Percentiles rank a stretch among this genome's conserved stretches.
Conservation (phyloP, 2,329 filamentous ascomycete species). For the Cordyceps cicadae region DNA sequence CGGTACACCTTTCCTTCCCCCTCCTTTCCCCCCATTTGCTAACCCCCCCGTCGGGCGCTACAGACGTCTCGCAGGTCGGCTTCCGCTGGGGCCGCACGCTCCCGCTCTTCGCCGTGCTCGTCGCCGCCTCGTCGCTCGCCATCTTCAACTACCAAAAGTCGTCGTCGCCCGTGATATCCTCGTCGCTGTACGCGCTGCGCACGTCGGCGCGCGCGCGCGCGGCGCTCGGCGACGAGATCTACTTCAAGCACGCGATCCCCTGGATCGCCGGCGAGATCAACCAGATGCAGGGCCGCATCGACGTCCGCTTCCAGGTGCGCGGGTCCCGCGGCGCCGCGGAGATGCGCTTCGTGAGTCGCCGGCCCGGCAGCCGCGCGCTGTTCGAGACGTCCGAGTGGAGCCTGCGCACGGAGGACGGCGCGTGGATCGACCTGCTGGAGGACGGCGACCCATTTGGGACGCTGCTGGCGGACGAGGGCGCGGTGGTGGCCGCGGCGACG, state of each 20-base stretch:
- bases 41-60: too few species aligned
- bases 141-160: conserved; percentile 99
- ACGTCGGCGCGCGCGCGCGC: conserved; percentile 68
- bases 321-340: conserved; percentile 62
- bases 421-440: conserved; percentile 64
- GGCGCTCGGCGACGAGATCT: conserved; percentile 77
- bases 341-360: conserved; percentile 73
- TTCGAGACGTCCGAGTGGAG: conserved; percentile 93
- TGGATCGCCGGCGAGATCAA: conserved; percentile 87
- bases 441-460: conserved; percentile 60
- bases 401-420: conserved; percentile 56
- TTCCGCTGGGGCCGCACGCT: conserved; percentile 64
- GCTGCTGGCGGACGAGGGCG: conserved; percentile 35
- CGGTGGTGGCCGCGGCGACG: conserved; percentile 13
- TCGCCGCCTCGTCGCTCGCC: conserved; percentile 64
- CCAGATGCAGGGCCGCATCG: conserved; percentile 82
- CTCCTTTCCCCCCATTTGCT: background rate
- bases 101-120: conserved; percentile 68
- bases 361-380: conserved; percentile 50
- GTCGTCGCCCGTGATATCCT: conserved; percentile 76
- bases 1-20: conserved; percentile 30
- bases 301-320: conserved; percentile 80
- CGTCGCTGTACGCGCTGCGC: conserved; percentile 84
- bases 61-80: conserved; percentile 34
- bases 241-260: conserved; percentile 69